Conservation (phyloP, 768 basidiomycete species). For the Pulveroboletus ravenelii region DNA sequence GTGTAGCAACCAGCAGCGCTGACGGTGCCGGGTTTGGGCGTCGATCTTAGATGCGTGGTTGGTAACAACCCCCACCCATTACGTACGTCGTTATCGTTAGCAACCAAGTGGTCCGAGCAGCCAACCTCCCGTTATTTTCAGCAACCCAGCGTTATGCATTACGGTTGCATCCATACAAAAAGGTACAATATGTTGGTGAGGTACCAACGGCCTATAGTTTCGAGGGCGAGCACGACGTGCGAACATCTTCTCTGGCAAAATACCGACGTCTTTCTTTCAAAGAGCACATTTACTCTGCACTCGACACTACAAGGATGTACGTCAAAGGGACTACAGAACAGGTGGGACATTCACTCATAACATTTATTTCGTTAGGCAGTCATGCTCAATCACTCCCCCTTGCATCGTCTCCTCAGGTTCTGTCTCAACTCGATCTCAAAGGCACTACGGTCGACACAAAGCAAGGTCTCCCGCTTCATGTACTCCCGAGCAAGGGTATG, state of each 20-base stretch:
- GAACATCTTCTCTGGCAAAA: conserved; percentile 32
- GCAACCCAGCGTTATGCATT: too few species aligned
- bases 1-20: too few species aligned
- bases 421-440: conserved; percentile 39
- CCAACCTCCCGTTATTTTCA: too few species aligned
- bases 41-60: too few species aligned
- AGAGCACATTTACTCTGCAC: conserved; percentile 37
- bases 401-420: conserved; percentile 21
- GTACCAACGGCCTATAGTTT: conserved; percentile 46
- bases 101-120: too few species aligned
- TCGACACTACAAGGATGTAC: conserved; percentile 52
- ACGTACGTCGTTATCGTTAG: not conserved
- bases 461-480: conserved; percentile 16
- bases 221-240: conserved; percentile 38
- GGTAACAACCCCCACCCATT: too few species aligned
- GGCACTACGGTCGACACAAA: conserved; percentile 46
- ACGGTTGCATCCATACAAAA: too few species aligned
- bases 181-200: conserved; percentile 22
- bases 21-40: too few species aligned
- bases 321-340: conserved; percentile 52
- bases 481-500: not conserved
- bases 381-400: not conserved
- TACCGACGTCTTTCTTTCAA: conserved; percentile 39
- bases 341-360: conserved; percentile 21
- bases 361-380: not conserved